Evolutionary conservation across 2,329 filamentous ascomycete species (phyloP).

Genomic region (Arachnomyces sp.): DNA sequence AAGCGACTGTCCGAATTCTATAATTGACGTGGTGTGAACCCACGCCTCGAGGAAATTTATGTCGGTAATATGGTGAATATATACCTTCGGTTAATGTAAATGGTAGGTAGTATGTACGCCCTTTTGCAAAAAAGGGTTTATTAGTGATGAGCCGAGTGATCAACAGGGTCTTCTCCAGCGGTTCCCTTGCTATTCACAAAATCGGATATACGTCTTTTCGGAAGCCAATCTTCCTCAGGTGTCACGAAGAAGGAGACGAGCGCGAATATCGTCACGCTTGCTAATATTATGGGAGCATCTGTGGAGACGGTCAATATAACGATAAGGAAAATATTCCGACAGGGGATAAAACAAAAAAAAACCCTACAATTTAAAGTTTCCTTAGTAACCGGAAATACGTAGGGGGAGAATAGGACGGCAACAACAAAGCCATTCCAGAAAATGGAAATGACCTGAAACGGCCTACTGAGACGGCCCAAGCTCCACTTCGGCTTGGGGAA

Average conservation of each 20-base stretch:
- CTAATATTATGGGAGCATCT: constrained; percentile 48
- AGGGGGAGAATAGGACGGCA: constrained; percentile 42
- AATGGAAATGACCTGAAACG: constrained; percentile 42
- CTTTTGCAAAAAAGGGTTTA: too few species aligned
- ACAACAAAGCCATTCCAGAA: constrained; percentile 47
- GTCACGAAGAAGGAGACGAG: constrained; percentile 43
- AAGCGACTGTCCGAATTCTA: too few species aligned
- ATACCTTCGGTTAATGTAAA: too few species aligned
- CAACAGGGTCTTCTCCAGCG: too few species aligned
- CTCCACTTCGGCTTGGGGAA: constrained; percentile 44
- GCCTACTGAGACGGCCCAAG: constrained; percentile 38
- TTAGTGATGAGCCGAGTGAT: too few species aligned
- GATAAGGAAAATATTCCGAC: not conserved
- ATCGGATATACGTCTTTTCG: constrained; percentile 37
- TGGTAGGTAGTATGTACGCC: too few species aligned
- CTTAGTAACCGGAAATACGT: constrained; percentile 38
- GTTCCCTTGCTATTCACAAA: constrained; percentile 25
- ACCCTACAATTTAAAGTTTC: constrained; percentile 39
- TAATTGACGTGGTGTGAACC: too few species aligned
- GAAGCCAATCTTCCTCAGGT: constrained; percentile 42
- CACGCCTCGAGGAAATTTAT: too few species aligned
- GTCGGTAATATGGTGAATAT: too few species aligned
- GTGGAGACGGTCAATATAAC: not conserved
- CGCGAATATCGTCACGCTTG: constrained; percentile 42
- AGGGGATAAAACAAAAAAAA: not conserved